Evolutionary conservation across 441 rosid species (phyloP).

Genomic region (Erodium trifolium): DNA sequence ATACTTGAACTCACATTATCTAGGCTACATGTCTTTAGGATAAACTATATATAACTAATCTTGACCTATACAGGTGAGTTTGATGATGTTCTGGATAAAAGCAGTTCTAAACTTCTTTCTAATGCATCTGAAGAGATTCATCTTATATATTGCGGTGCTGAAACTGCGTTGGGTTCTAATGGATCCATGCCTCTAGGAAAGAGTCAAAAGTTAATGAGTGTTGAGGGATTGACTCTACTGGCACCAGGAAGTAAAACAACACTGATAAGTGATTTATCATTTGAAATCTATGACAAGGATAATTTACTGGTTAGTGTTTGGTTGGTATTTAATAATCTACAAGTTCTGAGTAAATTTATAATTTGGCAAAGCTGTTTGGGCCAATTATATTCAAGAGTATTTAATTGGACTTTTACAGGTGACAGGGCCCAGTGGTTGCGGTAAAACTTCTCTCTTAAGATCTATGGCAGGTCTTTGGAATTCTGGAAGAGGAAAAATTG

Average conservation of each 20-base stretch:
- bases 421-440: slow-evolving; percentile 88
- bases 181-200: slow-evolving; percentile 35
- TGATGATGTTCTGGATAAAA: slow-evolving; percentile 65
- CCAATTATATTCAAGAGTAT: slow-evolving; percentile 12
- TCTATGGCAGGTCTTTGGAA: slow-evolving; percentile 94
- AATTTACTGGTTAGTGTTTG: slow-evolving; percentile 61
- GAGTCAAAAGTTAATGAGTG: slow-evolving; percentile 40
- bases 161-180: slow-evolving; percentile 36
- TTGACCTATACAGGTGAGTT: slow-evolving; percentile 66
- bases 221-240: slow-evolving; percentile 61
- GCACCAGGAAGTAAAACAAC: slow-evolving; percentile 68
- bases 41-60: not conserved
- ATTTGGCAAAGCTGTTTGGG: slow-evolving; percentile 13
- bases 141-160: slow-evolving; percentile 35
- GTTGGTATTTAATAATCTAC: not conserved
- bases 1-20: not conserved
- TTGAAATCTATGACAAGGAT: slow-evolving; percentile 48
- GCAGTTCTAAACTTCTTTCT: slow-evolving; percentile 34
- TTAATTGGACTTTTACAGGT: slow-evolving; percentile 40
- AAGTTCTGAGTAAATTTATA: slow-evolving; percentile 12
- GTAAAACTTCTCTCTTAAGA: slow-evolving; percentile 89
- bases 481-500: slow-evolving; percentile 74
- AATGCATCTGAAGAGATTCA: slow-evolving; percentile 41
- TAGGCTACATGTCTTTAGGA: not conserved
- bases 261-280: slow-evolving; percentile 57